Evolutionary conservation across 352 stramenopile species (phyloP).

Genomic region (Pythium rhizo-oryzae): DNA sequence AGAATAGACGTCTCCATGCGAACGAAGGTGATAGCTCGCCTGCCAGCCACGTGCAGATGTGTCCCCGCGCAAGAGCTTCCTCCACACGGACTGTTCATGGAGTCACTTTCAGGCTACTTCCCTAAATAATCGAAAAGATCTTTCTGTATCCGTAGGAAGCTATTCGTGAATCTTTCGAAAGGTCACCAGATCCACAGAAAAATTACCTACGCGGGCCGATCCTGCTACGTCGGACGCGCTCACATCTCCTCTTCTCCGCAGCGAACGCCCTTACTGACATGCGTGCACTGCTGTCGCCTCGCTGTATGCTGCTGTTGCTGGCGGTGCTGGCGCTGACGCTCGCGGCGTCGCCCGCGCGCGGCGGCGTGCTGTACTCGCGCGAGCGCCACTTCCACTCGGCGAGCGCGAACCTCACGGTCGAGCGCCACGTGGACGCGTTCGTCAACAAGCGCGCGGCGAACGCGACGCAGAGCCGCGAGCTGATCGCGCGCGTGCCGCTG

Average conservation of each 20-base stretch:
- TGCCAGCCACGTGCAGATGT: too few species aligned
- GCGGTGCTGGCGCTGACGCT: neutral
- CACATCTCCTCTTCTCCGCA: neutral
- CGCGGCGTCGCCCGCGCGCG: neutral
- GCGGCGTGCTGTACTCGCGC: slow-evolving; percentile 34
- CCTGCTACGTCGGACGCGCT: neutral
- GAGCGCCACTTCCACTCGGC: slow-evolving; percentile 21
- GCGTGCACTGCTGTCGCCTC: neutral
- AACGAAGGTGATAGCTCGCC: neutral
- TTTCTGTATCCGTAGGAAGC: neutral
- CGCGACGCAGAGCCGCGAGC: slow-evolving; percentile 44
- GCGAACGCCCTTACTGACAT: neutral
- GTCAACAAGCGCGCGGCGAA: slow-evolving; percentile 50
- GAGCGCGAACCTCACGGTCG: slow-evolving; percentile 41
- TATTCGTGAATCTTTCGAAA: slow-evolving; percentile 13
- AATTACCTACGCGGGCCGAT: neutral
- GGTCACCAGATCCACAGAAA: slow-evolving; percentile 21
- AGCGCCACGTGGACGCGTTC: slow-evolving; percentile 55
- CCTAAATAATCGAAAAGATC: neutral
- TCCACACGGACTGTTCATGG: too few species aligned
- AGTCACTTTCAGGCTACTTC: too few species aligned
- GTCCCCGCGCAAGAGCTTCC: too few species aligned
- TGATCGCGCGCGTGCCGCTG: slow-evolving; percentile 53
- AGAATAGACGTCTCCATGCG: slow-evolving; percentile 3
- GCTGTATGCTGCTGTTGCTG: neutral